A percentile compares a stretch with the other conserved stretches of the same genome.
phyloP scores from a whole-genome alignment of 371 early-diverging fungal species.

The Apophysomyces elegans region DNA sequence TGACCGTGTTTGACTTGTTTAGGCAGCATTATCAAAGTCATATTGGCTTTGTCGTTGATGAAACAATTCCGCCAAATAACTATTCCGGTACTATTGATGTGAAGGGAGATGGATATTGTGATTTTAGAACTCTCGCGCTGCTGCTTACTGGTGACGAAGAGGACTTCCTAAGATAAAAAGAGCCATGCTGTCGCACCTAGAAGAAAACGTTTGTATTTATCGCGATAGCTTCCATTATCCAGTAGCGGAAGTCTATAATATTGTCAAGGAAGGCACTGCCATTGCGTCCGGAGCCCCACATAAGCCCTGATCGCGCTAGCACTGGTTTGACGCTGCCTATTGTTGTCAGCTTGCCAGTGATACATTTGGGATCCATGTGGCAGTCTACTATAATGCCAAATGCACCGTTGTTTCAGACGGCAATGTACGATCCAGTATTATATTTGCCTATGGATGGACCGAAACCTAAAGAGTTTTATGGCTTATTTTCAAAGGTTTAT shows the following conservation, averaged over 20 bases:
- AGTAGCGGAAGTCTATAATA: not conserved
- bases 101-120: not conserved
- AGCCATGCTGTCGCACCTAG: not conserved
- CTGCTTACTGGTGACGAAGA: not conserved
- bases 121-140: not conserved
- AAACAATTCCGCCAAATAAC: not conserved
- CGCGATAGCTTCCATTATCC: not conserved
- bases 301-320: not conserved
- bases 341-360: slow-evolving; percentile 12
- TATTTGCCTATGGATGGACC: no score
- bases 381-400: not conserved
- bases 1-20: no score
- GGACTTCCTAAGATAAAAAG: not conserved
- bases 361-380: slow-evolving; percentile 3
- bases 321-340: slow-evolving; percentile 1
- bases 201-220: not conserved
- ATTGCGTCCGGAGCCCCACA: not conserved
- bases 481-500: not conserved
- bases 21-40: no score
- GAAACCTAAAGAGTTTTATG: not conserved
- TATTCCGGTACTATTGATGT: not conserved
- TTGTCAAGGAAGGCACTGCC: not conserved
- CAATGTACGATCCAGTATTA: no score
- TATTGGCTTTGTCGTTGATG: not conserved
- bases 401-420: slow-evolving; percentile 3